These are phyloP conservation scores for Fusarium decemcellulare DNA, from an alignment of 2,329 filamentous ascomycete genomes.

Conservation along the genomic window DNA sequence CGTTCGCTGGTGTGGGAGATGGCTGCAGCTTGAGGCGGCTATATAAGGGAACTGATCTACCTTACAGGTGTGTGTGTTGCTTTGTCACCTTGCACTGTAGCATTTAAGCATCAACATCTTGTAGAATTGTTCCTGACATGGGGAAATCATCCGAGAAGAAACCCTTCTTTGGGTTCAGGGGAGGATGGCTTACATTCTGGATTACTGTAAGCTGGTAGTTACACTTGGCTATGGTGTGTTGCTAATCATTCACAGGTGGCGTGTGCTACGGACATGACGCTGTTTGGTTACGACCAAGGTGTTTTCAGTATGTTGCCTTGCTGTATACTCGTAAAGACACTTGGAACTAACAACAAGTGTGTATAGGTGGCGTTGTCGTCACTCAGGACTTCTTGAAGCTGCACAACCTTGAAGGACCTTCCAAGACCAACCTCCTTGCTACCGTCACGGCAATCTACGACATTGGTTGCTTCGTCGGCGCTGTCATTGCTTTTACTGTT, in stretches of 20 bases:
- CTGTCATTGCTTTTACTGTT: constrained; percentile 22
- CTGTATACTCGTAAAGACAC: not conserved
- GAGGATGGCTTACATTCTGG: constrained; percentile 35
- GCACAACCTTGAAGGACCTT: constrained; percentile 26
- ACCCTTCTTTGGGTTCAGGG: constrained; percentile 25
- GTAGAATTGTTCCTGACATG: constrained; percentile 2
- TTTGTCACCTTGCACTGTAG: not conserved
- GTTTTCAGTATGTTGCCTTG: constrained; percentile 12
- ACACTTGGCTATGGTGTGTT: not conserved
- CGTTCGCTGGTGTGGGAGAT: not conserved
- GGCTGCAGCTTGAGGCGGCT: not conserved
- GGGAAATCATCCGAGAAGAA: not conserved
- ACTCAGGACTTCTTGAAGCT: constrained; percentile 27
- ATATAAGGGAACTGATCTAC: constrained; percentile 8
- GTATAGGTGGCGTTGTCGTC: constrained; percentile 26
- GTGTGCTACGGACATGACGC: constrained; percentile 27
- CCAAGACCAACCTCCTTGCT: constrained; percentile 25
- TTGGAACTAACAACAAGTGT: not conserved
- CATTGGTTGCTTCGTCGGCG: constrained; percentile 29
- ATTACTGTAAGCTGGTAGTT: constrained; percentile 13
- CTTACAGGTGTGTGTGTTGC: not conserved
- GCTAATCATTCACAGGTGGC: constrained; percentile 6
- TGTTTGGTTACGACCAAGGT: constrained; percentile 29
- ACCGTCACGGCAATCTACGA: constrained; percentile 35
- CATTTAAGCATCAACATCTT: not conserved